Evolutionary conservation across 1,139 yeast species (phyloP), one percentile per base, ranked within the genome.

Genomic region (Saccharomyces pastorianus): DNA sequence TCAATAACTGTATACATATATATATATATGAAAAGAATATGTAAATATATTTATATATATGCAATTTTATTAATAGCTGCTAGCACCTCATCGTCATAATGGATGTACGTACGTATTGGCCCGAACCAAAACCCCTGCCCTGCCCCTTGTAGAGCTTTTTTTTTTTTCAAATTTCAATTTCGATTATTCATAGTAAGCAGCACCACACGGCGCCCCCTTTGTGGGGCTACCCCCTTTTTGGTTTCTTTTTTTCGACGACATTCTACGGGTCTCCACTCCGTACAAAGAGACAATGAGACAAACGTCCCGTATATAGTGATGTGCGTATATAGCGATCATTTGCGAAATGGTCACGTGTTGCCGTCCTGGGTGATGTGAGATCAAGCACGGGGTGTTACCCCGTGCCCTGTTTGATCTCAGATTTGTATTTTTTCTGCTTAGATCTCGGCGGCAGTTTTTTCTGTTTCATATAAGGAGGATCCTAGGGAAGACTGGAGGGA

Each of bases 401-500:
- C 3, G 20, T 34, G 42, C 11, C 11, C 2, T 28, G 11, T 28
- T n/a, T n/a, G 41, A 34, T 34, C 41, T n/a, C 3, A 2, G 14
- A 34, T n/a, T 34, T 34, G 14, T 34, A 34, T 34, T 34, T 38
- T 38, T 38, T 38, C 23, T 38, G 42, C 23, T 38, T 38, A 11
- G 42, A 38, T 38, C 42, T 38, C 42, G 42, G 42, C 42, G 42
- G 42, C 42, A 38, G 42, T 38, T 38, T 38, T 38, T 38, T 38
- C 42, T 38, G 42, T 8, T 17, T 38, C 42, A 6, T 17, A 38
- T 17, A 38, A 38, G 42, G 23, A 38, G 42, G 42, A 38, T 38
- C 42, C 42, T 38, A 38, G 13, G 42, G 23, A 38, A 38, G 17
- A 17, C 14, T 6, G 4, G 23, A 17, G 17, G 11, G 25, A 17